A percentile compares a stretch with the other conserved stretches of the same genome.
Evolutionary conservation across 2,329 filamentous ascomycete species (phyloP).

Genomic region (Akanthomyces muscarius): DNA sequence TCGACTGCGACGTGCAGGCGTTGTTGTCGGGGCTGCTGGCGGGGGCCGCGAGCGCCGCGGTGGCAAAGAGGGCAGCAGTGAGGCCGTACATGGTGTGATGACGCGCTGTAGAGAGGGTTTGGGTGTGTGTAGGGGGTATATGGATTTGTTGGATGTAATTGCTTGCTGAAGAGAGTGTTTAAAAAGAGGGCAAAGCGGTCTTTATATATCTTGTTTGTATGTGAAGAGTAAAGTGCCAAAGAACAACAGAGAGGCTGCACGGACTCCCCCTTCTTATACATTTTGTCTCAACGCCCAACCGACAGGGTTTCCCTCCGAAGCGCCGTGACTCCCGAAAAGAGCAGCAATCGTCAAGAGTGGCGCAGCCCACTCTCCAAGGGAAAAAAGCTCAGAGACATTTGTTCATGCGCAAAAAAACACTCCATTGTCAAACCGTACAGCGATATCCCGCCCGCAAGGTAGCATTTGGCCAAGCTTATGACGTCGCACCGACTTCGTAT

Average conservation of each 20-base stretch:
- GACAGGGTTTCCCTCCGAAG: not conserved
- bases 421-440: not conserved
- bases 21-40: constrained; percentile 9
- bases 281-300: constrained; percentile 1
- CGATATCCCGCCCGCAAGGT: not conserved
- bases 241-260: no score
- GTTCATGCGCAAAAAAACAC: not conserved
- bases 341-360: no score
- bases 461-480: constrained; percentile 17
- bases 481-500: constrained; percentile 25
- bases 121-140: not conserved
- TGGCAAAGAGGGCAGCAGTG: constrained; percentile 24
- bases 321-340: no score
- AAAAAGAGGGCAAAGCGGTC: not conserved
- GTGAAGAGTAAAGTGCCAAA: not conserved
- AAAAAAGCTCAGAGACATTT: not conserved
- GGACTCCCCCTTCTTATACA: constrained; percentile 11
- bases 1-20: constrained; percentile 24
- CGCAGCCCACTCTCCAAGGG: no score
- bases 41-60: constrained; percentile 25
- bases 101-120: not conserved
- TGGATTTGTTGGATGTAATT: no score
- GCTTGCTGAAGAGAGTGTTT: no score
- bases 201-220: not conserved
- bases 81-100: constrained; percentile 22